phyloP scores from a whole-genome alignment of 2,329 filamentous ascomycete genomes.

The Xylaria arbuscula region DNA sequence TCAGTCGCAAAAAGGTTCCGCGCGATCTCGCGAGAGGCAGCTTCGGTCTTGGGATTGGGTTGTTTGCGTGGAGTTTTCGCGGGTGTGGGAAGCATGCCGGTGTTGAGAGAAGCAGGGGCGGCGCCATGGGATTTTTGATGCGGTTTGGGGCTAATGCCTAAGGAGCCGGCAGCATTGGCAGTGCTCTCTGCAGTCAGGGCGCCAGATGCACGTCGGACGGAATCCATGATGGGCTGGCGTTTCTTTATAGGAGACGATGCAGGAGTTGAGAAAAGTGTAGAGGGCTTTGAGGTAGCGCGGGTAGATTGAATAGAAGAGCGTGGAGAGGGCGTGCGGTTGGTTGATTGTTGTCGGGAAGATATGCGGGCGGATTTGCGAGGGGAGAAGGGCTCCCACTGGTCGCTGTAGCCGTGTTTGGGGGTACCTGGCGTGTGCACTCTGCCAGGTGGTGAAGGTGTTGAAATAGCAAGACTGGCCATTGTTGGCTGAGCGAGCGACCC shows the following conservation, averaged over 20 bases:
- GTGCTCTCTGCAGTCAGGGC: constrained; percentile 58
- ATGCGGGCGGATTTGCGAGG: constrained; percentile 76
- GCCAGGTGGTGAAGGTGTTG: constrained; percentile 70
- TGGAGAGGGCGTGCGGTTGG: constrained; percentile 69
- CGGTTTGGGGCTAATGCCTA: constrained; percentile 51
- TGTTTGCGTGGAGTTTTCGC: constrained; percentile 80
- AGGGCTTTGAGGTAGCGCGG: constrained; percentile 39
- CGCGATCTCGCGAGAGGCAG: constrained; percentile 65
- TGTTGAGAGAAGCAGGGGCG: constrained; percentile 50
- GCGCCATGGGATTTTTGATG: constrained; percentile 45
- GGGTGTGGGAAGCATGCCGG: constrained; percentile 78
- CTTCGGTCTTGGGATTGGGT: constrained; percentile 61
- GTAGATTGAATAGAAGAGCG: constrained; percentile 45
- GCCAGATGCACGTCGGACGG: constrained; percentile 60
- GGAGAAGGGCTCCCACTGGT: constrained; percentile 78
- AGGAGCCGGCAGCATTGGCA: constrained; percentile 56
- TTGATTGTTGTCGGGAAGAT: constrained; percentile 62
- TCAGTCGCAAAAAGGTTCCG: constrained; percentile 72
- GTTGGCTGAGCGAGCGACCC: constrained; percentile 36
- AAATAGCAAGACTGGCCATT: constrained; percentile 55
- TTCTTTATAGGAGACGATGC: constrained; percentile 64
- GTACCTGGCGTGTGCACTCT: constrained; percentile 74
- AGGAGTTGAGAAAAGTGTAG: constrained; percentile 55
- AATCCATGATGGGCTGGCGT: constrained; percentile 59
- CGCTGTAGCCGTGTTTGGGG: constrained; percentile 73